These are phyloP conservation scores for Fonsecaea multimorphosa DNA, from an alignment of 2,329 filamentous ascomycete species.

Conservation along the genomic window DNA sequence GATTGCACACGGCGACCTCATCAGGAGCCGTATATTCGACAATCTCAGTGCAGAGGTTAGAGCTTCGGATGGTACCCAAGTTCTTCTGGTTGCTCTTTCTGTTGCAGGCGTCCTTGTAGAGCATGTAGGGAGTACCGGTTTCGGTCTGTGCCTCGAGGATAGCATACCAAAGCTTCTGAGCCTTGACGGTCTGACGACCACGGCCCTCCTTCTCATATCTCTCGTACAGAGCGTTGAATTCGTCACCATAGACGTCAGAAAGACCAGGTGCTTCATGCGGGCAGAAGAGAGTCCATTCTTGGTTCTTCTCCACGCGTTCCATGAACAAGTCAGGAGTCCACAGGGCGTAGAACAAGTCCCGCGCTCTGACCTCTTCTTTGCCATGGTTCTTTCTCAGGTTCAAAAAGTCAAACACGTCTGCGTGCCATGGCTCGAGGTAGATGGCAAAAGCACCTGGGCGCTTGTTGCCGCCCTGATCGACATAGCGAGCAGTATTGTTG, in stretches of 20 bases:
- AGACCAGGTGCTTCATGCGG: conserved; percentile 94
- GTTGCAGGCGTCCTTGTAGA: conserved; percentile 99
- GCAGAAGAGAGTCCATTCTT: conserved; percentile 97
- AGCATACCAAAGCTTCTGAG: conserved; percentile 99
- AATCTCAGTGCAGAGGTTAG: conserved; percentile 98
- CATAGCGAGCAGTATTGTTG: conserved; percentile 99
- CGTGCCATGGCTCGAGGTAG: conserved; percentile 98
- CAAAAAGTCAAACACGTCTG: conserved; percentile 95
- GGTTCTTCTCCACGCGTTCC: conserved; percentile 98
- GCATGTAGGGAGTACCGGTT: conserved; percentile 99
- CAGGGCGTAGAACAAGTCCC: conserved; percentile 94
- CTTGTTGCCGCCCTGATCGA: conserved; percentile 99
- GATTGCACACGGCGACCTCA: conserved; percentile 97
- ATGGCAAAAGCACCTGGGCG: conserved; percentile 97
- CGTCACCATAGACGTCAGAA: conserved; percentile 95
- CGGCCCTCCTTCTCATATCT: conserved; percentile 84
- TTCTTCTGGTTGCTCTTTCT: conserved; percentile 99
- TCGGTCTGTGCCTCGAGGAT: conserved; percentile 98
- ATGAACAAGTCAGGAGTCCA: conserved; percentile 99
- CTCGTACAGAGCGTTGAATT: conserved; percentile 94
- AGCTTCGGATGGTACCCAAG: conserved; percentile 95
- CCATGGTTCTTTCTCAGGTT: conserved; percentile 99
- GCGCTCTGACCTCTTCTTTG: conserved; percentile 96
- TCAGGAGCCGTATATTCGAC: conserved; percentile 96
- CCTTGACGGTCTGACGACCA: conserved; percentile 89